phyloP scores from a whole-genome alignment of 495 filamentous ascomycete genomes.

The Viridothelium virens region DNA sequence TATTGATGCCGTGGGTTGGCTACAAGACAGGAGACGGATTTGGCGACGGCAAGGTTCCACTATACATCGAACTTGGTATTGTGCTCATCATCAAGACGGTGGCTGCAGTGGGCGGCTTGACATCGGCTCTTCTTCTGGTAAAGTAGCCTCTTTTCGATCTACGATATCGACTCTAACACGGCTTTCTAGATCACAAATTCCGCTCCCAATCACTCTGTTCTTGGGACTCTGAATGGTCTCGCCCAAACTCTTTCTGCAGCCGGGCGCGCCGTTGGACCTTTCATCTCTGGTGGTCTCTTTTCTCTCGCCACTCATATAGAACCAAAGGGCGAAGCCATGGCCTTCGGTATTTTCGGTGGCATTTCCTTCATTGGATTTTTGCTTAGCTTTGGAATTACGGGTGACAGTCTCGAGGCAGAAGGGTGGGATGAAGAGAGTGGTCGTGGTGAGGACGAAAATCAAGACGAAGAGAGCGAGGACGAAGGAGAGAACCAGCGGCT shows the following conservation, averaged over 20 bases:
- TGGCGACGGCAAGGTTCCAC: slow-evolving; percentile 44
- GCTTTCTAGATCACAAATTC: slow-evolving; percentile 78
- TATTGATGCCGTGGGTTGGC: slow-evolving; percentile 83
- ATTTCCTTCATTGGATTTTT: slow-evolving; percentile 69
- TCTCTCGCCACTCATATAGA: slow-evolving; percentile 58
- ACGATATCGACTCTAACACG: slow-evolving; percentile 4
- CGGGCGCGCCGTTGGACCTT: slow-evolving; percentile 80
- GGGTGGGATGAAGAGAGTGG: slow-evolving; percentile 48
- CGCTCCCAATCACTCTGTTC: slow-evolving; percentile 71
- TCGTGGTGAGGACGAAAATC: slow-evolving; percentile 28
- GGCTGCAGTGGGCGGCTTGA: slow-evolving; percentile 78
- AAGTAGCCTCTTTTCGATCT: slow-evolving; percentile 26
- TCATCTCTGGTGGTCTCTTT: slow-evolving; percentile 79
- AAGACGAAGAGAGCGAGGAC: slow-evolving; percentile 44
- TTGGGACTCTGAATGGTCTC: slow-evolving; percentile 87
- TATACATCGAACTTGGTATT: slow-evolving; percentile 67
- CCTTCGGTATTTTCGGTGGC: slow-evolving; percentile 77
- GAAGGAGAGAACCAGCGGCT: slow-evolving; percentile 9
- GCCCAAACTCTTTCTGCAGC: slow-evolving; percentile 91
- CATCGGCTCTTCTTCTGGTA: slow-evolving; percentile 80
- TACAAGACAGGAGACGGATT: slow-evolving; percentile 43
- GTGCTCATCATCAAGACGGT: slow-evolving; percentile 82
- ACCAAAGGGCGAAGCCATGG: slow-evolving; percentile 74
- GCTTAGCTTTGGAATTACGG: slow-evolving; percentile 63
- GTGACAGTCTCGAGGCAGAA: slow-evolving; percentile 51